Base-by-base conservation (phyloP, 352 stramenopile genomes). In the Pythium guiyangense region DNA sequence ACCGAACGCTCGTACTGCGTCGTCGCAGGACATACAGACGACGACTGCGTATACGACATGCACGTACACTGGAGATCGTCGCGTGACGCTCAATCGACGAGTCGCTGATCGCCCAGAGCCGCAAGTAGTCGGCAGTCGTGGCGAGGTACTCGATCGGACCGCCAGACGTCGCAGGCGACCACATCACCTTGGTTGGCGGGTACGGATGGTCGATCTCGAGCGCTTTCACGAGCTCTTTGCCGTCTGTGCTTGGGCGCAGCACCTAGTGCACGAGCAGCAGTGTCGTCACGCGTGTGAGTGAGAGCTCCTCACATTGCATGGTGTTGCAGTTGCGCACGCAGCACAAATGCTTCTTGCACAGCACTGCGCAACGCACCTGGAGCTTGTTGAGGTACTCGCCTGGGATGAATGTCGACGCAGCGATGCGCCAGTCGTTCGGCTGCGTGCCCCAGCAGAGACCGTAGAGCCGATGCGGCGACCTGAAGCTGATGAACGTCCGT, bases 331-430 rank as follows among this genome's bases (percentile, higher is more conserved):
- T 20, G 4, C 8, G 5, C n/a, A n/a, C n/a, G n/a, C n/a, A 20
- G 44, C 20, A 15, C 18, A 26, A 9, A n/a, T 11, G 12, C 45
- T 50, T 8, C 11, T 50, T 9, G n/a, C n/a, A n/a, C n/a, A n/a
- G 14, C 25, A 26, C 9, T 20, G 6, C 22, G n/a, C 17, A 27
- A 44, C 64, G 57, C 52, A 95, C 81, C 78, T 93, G 76, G n/a
- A 95, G 77, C 49, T 92, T 92, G 72, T 95, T 95, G 52, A 83
- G 74, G 66, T 95, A 95, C 63, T 92, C 83, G 51, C 83, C 83
- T 4, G 77, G 65, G 52, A 93, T 92, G 66, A 91, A 91, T 6
- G 81, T 90, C 25, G 84, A 88, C 34, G 73, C 76, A 12, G 81
- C 84, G 27, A 93, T 72, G 22, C 81, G 79, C 57, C 90, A 68